phyloP scores from a whole-genome alignment of 352 stramenopile genomes.

The Globisporangium nunn region DNA sequence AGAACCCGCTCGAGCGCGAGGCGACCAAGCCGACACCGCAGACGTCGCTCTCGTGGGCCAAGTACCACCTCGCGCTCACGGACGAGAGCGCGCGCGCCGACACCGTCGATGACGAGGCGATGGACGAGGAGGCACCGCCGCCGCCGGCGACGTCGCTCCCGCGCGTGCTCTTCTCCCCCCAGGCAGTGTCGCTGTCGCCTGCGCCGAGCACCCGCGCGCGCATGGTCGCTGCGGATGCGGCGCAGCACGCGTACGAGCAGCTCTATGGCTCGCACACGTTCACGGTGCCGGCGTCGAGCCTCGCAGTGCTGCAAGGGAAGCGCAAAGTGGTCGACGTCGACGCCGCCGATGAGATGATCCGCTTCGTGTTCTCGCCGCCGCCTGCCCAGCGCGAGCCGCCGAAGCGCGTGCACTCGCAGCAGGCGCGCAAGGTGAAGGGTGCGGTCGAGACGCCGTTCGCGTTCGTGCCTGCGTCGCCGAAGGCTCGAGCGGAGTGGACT shows the following conservation, averaged over 20 bases:
- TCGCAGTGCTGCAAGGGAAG: conserved; percentile 10
- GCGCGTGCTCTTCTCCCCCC: conserved; percentile 28
- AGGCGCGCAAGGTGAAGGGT: conserved; percentile 16
- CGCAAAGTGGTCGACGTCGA: conserved; percentile 16
- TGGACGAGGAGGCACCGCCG: conserved; percentile 38
- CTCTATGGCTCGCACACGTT: conserved; percentile 41
- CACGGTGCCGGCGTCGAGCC: conserved; percentile 26
- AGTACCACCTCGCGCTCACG: conserved; percentile 66
- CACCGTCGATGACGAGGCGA: conserved; percentile 9
- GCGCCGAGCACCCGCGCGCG: conserved; percentile 5
- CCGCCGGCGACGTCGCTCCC: conserved; percentile 55
- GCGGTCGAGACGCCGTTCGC: conserved; percentile 39
- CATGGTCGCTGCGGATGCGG: background rate
- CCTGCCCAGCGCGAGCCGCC: conserved; percentile 51
- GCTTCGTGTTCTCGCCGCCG: conserved; percentile 62
- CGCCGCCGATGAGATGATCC: conserved; percentile 29
- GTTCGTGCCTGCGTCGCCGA: conserved; percentile 60
- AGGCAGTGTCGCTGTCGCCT: conserved; percentile 33
- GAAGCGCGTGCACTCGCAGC: conserved; percentile 20
- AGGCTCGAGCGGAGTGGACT: conserved; percentile 36
- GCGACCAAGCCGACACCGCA: conserved; percentile 65
- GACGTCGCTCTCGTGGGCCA: conserved; percentile 79
- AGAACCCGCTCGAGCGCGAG: conserved; percentile 70
- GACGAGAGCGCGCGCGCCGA: conserved; percentile 19
- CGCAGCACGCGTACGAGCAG: conserved; percentile 1